Conservation (phyloP, 495 filamentous ascomycete genomes). For the Trichoderma virens region DNA sequence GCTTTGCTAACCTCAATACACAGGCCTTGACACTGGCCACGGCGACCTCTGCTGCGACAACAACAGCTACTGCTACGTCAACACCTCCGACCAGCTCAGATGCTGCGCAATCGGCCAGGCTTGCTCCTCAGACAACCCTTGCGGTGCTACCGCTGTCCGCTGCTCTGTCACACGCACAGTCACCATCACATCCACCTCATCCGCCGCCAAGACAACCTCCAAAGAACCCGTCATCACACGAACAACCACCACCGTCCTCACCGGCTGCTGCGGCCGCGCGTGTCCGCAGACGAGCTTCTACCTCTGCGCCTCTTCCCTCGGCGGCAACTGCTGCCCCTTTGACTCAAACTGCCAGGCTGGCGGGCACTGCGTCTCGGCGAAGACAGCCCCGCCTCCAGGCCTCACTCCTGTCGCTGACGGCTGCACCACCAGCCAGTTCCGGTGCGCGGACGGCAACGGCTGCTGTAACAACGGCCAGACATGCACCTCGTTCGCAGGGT, state of each 20-base stretch:
- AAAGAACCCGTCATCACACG: not conserved
- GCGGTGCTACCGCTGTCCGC: constrained; percentile 17
- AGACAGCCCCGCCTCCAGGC: constrained; percentile 17
- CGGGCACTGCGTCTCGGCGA: constrained; percentile 21
- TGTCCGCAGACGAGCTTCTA: constrained; percentile 30
- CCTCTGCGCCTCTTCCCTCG: constrained; percentile 32
- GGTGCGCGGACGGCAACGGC: constrained; percentile 56
- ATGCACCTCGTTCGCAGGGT: constrained; percentile 56
- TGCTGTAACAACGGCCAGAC: constrained; percentile 65
- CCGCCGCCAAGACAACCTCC: not conserved
- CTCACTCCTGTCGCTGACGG: constrained; percentile 29
- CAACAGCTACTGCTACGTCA: constrained; percentile 23
- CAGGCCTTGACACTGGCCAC: constrained; percentile 18
- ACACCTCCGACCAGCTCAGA: constrained; percentile 11
- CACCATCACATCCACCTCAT: constrained; percentile 15
- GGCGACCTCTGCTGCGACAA: constrained; percentile 19
- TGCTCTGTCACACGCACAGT: constrained; percentile 10
- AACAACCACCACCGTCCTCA: constrained; percentile 10
- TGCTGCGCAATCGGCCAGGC: constrained; percentile 33
- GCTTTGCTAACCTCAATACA: constrained; percentile 3
- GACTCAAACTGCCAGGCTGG: constrained; percentile 25
- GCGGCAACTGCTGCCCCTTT: constrained; percentile 38
- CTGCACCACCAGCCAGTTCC: constrained; percentile 69
- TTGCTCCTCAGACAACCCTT: constrained; percentile 26
- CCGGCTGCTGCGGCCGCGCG: constrained; percentile 31